A percentile compares a stretch with the other conserved stretches of the same genome.
Evolutionary conservation across 2,329 filamentous ascomycete genomes (phyloP).

Genomic region (Monosporascus sp.): DNA sequence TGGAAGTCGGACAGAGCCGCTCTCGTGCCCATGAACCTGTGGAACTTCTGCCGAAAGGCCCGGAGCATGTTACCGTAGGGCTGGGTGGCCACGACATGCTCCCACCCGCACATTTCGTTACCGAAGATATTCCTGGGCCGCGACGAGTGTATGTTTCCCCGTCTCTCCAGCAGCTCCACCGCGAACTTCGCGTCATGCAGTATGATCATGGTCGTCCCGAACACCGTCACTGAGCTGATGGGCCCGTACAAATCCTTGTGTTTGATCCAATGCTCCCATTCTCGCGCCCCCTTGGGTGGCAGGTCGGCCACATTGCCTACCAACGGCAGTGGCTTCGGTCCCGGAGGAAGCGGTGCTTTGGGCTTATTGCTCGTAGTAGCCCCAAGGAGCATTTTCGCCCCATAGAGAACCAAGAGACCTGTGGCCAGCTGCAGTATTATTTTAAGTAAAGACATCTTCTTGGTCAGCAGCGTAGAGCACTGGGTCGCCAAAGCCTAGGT

Average conservation of each 20-base stretch:
- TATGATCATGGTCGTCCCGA: conserved; percentile 35
- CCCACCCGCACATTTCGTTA: conserved; percentile 22
- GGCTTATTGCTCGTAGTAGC: background rate
- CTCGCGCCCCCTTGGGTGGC: conserved; percentile 29
- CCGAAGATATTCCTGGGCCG: conserved; percentile 24
- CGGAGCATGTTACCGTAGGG: conserved; percentile 19
- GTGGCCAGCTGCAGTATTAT: background rate
- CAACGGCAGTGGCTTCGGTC: conserved; percentile 40
- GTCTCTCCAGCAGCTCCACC: conserved; percentile 31
- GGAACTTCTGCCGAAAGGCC: conserved; percentile 19
- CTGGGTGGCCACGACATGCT: conserved; percentile 11
- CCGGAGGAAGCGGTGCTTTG: conserved; percentile 34
- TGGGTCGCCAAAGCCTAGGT: background rate
- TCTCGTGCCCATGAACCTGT: conserved; percentile 24
- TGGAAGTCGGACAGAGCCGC: conserved; percentile 2
- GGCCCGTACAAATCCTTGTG: conserved; percentile 33
- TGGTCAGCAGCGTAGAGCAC: background rate
- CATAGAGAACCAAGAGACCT: background rate
- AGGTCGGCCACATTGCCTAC: conserved; percentile 46
- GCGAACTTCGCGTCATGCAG: conserved; percentile 31
- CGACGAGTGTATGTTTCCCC: conserved; percentile 25
- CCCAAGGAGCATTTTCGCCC: background rate
- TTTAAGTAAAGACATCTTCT: background rate
- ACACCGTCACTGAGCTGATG: conserved; percentile 33
- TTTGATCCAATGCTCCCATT: conserved; percentile 36